Evolutionary conservation across 73 alveolate genomes (phyloP), one percentile per base, ranked within the genome.

Genomic region (Stentor coeruleus): DNA sequence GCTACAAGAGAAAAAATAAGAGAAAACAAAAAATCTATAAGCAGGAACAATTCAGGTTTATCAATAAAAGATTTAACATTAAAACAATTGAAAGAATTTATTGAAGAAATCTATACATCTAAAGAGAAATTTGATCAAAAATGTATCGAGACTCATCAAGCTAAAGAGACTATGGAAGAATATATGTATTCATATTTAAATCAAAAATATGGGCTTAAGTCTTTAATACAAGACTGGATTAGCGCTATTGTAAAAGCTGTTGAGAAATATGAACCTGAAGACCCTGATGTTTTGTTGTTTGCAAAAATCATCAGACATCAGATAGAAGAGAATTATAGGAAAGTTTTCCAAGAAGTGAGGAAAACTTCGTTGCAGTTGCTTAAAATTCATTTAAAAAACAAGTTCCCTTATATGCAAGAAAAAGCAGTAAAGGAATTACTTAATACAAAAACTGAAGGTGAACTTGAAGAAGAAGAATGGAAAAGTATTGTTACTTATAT

Each of bases 121-220:
- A 95, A 95, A 84, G 79, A 66, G 2, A 91, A 82, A 76, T 92
- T 89, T 89, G 99, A 95, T 84, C 75, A 79, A 42, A 86, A 89
- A 76, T 89, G 97, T 83, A 77, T 42, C 39, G 97, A 95, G 59
- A 85, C 87, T 33, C 87, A 84, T 37, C 82, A 83, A 82, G 94
- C 95, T 57, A 77, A 85, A 81, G 99, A 95, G 84, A 95, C 99
- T 3, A 90, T 95, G 92, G 99, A 95, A 79, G 89, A 95, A 86
- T 91, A 88, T 85, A 84, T 95, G 88, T 91, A 93, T 81, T 90
- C 97, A 39, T 93, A 74, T 84, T 88, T 95, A 59, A 86, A 90
- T 85, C 86, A 85, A 58, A 94, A 93, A 87, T 95, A 88, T 89
- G 98, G 98, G 26, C 86, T 95, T 3, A 95, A 93, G 85, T 89